A percentile compares a stretch with the other conserved stretches of the same genome.
Evolutionary conservation across 148 eudicot genomes (phyloP).

Genomic region (Linanthus parryae): DNA sequence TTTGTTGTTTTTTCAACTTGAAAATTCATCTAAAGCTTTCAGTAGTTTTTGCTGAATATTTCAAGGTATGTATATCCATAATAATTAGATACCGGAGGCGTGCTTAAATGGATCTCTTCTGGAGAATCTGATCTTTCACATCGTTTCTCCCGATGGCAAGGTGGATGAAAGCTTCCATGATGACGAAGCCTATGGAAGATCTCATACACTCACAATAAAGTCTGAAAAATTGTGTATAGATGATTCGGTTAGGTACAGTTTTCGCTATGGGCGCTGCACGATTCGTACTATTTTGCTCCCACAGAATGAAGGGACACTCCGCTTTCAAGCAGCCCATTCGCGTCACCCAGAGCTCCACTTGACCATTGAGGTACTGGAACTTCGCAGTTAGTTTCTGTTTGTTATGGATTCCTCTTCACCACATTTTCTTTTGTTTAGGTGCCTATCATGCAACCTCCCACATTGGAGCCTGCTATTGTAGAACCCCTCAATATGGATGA

Average conservation of each 20-base stretch:
- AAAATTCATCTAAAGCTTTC: neutral
- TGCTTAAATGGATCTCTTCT: conserved; percentile 43
- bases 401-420: neutral
- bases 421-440: conserved; percentile 23
- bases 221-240: conserved; percentile 23
- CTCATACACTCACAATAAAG: conserved; percentile 35
- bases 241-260: conserved; percentile 34
- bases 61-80: neutral
- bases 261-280: conserved; percentile 42
- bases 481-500: conserved; percentile 14
- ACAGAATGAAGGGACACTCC: conserved; percentile 29
- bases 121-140: conserved; percentile 41
- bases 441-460: conserved; percentile 14
- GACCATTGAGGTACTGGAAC: conserved; percentile 39
- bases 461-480: conserved; percentile 7
- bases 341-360: conserved; percentile 36
- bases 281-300: conserved; percentile 55
- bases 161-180: conserved; percentile 45
- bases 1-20: conserved; percentile 15
- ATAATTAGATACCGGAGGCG: conserved; percentile 39
- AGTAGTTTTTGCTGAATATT: neutral
- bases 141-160: conserved; percentile 37
- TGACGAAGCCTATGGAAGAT: conserved; percentile 28
- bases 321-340: conserved; percentile 44
- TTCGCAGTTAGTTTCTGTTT: neutral